phyloP scores from a whole-genome alignment of 345 rosid genomes.

The Raphanus raphanistrum region DNA sequence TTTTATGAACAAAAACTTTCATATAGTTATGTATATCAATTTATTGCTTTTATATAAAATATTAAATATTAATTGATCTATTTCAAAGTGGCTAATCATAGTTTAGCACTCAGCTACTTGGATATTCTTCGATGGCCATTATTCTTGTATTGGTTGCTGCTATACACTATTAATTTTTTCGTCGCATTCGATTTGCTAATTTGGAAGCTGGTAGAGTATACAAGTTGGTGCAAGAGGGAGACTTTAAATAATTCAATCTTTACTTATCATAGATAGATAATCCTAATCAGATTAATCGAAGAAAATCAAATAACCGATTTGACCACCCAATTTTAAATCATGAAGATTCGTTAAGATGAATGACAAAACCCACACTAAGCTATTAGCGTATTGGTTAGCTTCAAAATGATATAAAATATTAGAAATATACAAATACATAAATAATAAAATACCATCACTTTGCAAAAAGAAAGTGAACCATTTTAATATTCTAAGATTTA shows the following conservation, averaged over 20 bases:
- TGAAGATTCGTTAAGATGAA: conserved; percentile 10
- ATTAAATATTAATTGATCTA: not conserved
- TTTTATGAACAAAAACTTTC: conserved; percentile 6
- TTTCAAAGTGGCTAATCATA: conserved; percentile 40
- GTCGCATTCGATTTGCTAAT: conserved; percentile 25
- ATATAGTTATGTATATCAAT: not conserved
- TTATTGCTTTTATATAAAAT: not conserved
- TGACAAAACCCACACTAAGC: conserved; percentile 17
- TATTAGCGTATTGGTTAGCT: conserved; percentile 15
- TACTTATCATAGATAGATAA: not conserved
- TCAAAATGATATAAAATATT: not conserved
- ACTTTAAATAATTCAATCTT: not conserved
- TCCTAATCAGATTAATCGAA: not conserved
- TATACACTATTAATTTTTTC: not conserved
- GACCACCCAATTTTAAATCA: not conserved
- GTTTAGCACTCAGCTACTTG: conserved; percentile 34
- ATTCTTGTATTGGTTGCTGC: conserved; percentile 21
- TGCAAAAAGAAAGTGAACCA: not conserved
- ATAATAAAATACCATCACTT: not conserved
- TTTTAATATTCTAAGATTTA: not conserved
- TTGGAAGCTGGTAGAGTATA: conserved; percentile 11
- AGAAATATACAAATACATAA: not conserved
- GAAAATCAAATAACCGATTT: conserved; percentile 5
- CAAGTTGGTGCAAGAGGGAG: conserved; percentile 22
- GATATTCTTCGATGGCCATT: conserved; percentile 14